Evolutionary conservation across 163 green algal genomes (phyloP), one percentile per base, ranked within the genome.

Genomic region (Chloromonas sp.): DNA sequence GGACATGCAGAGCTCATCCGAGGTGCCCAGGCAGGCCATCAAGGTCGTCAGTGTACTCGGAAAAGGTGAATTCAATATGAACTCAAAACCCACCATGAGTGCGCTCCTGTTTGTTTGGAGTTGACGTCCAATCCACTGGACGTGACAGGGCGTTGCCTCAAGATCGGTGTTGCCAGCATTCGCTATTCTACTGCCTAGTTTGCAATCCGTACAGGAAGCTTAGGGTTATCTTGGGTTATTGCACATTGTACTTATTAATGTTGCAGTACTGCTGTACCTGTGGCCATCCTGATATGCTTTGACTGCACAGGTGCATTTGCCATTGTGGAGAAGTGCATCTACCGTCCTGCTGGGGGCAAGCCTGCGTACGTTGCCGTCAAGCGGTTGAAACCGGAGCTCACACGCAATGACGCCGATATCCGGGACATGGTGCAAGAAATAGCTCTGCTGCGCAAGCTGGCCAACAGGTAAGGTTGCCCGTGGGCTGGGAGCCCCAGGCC

Each of bases 361-460:
- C 77, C 77, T 3, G 2, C 61, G 77, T 57, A 62, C 36, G 77
- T 81, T 36, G 77, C 77, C 15, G 77, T 81, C n/a, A 81, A 81
- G 77, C 77, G 77, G 77, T 57, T 81, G 2, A 81, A 81, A 57
- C 77, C 77, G 14, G 77, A 60, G 77, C 77, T 81, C 77, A 81
- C 77, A 2, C 77, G 36, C 77, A 61, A 60, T 2, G 14, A 3
- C 2, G n/a, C 15, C 2, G 77, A 81, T 57, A 57, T 81, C 14
- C 3, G 3, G 77, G 77, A 57, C 77, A 81, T 81, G 77, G 36
- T 81, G 14, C n/a, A 81, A 57, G 77, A 81, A 57, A 57, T 57
- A 57, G 77, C 77, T 2, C 77, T 81, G 77, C 77, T 81, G 77
- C 77, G 77, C 77, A 81, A 81, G 77, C 77, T 81, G 77, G 66